Evolutionary conservation across 176 grass and related monocot genomes (phyloP).

Genomic region (Rhipidocladum racemiflorum): DNA sequence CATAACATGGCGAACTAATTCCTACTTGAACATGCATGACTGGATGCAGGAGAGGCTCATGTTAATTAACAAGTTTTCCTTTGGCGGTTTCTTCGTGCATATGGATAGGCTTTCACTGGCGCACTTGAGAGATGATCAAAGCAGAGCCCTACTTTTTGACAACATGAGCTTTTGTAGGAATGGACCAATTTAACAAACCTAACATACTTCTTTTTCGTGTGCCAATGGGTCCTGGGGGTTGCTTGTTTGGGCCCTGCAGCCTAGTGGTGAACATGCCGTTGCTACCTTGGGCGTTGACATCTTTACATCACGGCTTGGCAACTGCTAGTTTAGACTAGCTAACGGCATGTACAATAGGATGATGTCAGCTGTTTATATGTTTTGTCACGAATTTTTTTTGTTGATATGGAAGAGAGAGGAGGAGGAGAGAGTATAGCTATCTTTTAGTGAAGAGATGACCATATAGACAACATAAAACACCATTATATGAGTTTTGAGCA

Average conservation of each 20-base stretch:
- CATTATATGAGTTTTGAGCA: no score
- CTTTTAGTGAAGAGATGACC: no score
- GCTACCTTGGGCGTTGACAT: conserved; percentile 10
- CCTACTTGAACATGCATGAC: conserved; percentile 1
- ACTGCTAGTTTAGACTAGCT: neutral
- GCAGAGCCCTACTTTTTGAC: conserved; percentile 19
- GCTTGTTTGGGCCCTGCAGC: conserved; percentile 13
- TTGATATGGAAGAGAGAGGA: no score
- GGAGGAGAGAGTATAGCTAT: no score
- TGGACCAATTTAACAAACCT: conserved; percentile 36
- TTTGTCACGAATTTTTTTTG: no score
- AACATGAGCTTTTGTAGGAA: conserved; percentile 38
- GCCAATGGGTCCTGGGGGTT: conserved; percentile 23
- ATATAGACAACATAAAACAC: no score
- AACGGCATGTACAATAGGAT: no score
- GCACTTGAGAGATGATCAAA: conserved; percentile 40
- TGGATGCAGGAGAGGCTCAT: neutral
- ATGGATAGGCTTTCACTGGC: conserved; percentile 21
- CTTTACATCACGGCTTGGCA: neutral
- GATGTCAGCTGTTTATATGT: no score
- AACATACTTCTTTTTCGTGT: neutral
- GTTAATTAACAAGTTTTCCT: neutral
- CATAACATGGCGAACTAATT: conserved; percentile 10
- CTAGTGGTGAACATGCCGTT: neutral
- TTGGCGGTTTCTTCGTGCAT: conserved; percentile 11